Evolutionary conservation across 148 eudicot genomes (phyloP), one percentile per base, ranked within the genome.

Genomic region (Rhododendron williamsianum): DNA sequence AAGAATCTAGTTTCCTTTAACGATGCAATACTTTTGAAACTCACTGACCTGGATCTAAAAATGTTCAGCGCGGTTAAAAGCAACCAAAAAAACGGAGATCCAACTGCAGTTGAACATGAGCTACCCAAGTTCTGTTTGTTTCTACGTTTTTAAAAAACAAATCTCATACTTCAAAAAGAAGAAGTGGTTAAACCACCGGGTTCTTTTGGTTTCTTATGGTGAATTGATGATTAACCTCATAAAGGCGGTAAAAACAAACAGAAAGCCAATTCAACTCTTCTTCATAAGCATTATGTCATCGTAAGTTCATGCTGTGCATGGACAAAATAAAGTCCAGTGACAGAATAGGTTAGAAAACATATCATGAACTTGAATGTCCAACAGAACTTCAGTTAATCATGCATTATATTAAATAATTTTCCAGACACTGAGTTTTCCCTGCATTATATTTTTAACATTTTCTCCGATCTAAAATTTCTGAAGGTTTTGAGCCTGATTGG

Each of bases 401-500:
- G 58, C 38, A 48, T 79, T 27, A 25, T n/a, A 12, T 0, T 6
- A 76, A 36, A 46, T 38, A 74, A 65, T 13, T 78, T 48, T 78
- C 16, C 58, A 25, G n/a, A 78, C 35, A 48, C 21, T 23, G 0
- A 77, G 38, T 15, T 49, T 27, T 9, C 18, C 58, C 8, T 25
- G 60, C 41, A 49, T 80, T 54, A 33, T 4, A 30, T 19, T 9
- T 25, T 65, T 21, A 5, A 3, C 16, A 49, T 79, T 23, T 27
- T 52, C 56, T 52, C 56, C 56, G 4, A 9, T 78, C 35, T 13
- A 13, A 25, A 25, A n/a, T 49, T 54, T 33, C 30, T 19, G 25
- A 81, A 76, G 30, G 80, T 76, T 73, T 76, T 43, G 27, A 76
- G 52, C 52, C 80, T 76, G 27, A 45, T 9, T 76, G 80, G 51